Percentiles rank a stretch among this genome's conserved stretches.
Conservation (phyloP, 441 rosid species). For the Hura crepitans region DNA sequence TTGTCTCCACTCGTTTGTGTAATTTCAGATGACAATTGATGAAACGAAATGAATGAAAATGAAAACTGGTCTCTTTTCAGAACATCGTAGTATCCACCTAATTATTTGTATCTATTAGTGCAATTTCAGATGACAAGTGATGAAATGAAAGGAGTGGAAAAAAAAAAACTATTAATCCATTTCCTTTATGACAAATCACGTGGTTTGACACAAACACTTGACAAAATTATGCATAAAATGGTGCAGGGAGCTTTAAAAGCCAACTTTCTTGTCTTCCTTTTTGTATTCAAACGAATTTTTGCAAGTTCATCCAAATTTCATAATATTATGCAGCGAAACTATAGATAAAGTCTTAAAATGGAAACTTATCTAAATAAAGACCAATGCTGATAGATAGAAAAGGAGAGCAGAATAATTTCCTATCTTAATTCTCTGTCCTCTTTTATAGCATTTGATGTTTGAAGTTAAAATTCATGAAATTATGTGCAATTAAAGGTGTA, state of each 20-base stretch:
- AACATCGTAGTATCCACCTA: not conserved
- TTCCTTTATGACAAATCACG: not conserved
- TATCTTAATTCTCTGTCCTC: not conserved
- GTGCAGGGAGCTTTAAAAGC: not conserved
- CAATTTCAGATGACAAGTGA: not conserved
- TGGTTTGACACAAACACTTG: not conserved
- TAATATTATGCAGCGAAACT: not conserved
- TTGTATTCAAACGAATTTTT: not conserved
- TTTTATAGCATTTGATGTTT: not conserved
- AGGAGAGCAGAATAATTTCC: not conserved
- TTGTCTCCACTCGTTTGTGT: no score
- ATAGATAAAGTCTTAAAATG: not conserved
- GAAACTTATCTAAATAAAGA: not conserved
- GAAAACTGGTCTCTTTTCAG: not conserved
- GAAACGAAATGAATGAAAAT: no score
- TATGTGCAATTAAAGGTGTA: not conserved
- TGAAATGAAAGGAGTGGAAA: conserved; percentile 5
- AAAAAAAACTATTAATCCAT: not conserved
- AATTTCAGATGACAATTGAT: no score
- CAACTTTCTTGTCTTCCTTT: not conserved
- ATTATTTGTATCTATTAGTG: not conserved
- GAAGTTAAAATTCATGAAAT: not conserved
- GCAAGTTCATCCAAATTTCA: not conserved
- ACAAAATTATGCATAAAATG: not conserved
- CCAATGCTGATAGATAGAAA: not conserved